Evolutionary conservation across 2,329 filamentous ascomycete genomes (phyloP).

Genomic region (Microsporum ferrugineum): DNA sequence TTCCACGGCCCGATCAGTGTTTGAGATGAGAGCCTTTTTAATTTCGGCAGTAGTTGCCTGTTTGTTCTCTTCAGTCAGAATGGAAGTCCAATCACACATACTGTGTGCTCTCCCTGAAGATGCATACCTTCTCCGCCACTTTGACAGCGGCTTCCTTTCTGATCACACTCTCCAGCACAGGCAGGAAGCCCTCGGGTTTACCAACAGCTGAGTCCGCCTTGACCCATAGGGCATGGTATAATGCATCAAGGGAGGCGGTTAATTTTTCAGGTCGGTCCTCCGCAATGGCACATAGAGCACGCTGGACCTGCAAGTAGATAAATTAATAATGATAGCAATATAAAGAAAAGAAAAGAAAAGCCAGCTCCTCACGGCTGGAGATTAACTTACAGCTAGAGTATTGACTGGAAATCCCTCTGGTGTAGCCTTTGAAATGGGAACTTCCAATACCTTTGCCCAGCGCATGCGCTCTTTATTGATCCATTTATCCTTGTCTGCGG

Average conservation of each 20-base stretch:
- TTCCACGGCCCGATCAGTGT: constrained; percentile 42
- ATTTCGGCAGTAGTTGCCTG: constrained; percentile 27
- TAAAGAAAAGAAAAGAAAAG: neutral
- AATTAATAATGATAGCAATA: neutral
- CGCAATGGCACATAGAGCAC: constrained; percentile 41
- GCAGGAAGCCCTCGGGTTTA: constrained; percentile 35
- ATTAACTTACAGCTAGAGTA: constrained; percentile 33
- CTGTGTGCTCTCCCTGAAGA: neutral
- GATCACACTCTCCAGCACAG: constrained; percentile 36
- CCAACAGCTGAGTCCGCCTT: constrained; percentile 35
- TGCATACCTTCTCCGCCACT: constrained; percentile 32
- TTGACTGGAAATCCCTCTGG: constrained; percentile 44
- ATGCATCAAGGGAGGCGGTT: constrained; percentile 31
- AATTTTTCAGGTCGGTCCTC: constrained; percentile 31
- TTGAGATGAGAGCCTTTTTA: constrained; percentile 38
- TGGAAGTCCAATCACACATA: neutral
- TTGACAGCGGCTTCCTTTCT: constrained; percentile 35
- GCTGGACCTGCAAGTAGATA: constrained; percentile 29
- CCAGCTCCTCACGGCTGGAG: neutral
- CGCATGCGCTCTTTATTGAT: constrained; percentile 43
- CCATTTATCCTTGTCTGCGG: constrained; percentile 49
- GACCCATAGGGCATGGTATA: constrained; percentile 45
- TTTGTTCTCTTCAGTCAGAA: constrained; percentile 2
- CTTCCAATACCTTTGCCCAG: constrained; percentile 43
- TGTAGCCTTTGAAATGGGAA: constrained; percentile 38